These are phyloP conservation scores for Alternaria burnsii DNA, from an alignment of 2,329 filamentous ascomycete genomes.

Conservation along the genomic window DNA sequence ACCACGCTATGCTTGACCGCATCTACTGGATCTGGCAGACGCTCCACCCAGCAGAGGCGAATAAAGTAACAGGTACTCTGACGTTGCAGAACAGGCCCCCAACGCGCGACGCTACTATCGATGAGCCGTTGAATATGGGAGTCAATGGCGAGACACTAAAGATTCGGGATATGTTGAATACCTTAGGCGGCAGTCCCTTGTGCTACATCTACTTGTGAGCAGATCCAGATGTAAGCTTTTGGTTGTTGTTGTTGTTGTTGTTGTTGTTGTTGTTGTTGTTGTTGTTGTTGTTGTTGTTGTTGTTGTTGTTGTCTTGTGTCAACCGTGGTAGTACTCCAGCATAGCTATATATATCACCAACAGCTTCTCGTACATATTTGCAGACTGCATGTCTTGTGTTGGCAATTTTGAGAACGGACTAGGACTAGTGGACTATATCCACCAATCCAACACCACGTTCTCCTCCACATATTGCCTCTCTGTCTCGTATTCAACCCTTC, in stretches of 20 bases:
- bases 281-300: background rate
- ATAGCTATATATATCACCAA: background rate
- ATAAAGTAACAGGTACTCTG: constrained; percentile 10
- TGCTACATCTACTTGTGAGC: constrained; percentile 8
- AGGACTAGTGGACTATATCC: constrained; percentile 9
- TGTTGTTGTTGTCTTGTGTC: background rate
- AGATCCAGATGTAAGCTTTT: background rate
- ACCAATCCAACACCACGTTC: constrained; percentile 19
- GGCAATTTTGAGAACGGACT: background rate
- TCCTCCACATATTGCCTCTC: background rate
- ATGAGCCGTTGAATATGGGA: constrained; percentile 7
- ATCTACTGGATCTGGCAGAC: constrained; percentile 12
- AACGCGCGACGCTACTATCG: constrained; percentile 11
- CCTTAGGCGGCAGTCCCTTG: constrained; percentile 5
- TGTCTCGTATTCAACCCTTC: background rate
- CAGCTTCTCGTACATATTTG: background rate
- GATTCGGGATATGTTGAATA: constrained; percentile 9
- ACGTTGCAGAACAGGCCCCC: background rate
- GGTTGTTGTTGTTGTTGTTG: background rate
- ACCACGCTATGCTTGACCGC: constrained; percentile 13
- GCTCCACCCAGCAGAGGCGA: constrained; percentile 11
- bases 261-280: background rate
- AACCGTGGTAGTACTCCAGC: background rate
- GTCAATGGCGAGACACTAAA: constrained; percentile 9
- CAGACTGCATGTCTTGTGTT: background rate